Evolutionary conservation across 2,329 filamentous ascomycete species (phyloP), one percentile per base, ranked within the genome.

Genomic region (Aspergillus transmontanensis): DNA sequence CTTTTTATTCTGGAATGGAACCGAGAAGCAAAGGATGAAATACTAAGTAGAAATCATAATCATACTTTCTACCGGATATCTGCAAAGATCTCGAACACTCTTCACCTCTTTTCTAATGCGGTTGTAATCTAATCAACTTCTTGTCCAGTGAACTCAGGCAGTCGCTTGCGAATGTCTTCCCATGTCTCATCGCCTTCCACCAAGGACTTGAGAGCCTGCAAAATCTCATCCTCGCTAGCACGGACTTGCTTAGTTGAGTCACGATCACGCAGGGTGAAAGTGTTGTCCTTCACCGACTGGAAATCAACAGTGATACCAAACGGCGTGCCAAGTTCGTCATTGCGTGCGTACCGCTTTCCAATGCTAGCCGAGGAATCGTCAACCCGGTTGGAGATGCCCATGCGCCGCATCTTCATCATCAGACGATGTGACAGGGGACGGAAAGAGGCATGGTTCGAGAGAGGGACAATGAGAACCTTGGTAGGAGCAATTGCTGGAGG

Each of bases 301-400:
- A 97, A 98, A 79, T 98, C 94, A 64, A 98, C 87, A 0, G 94
- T 98, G 78, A 98, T 89, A 75, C 93, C 94, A 68, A 97, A 89
- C 9, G 94, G 93, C 51, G 95, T 98, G 73, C 94, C 95, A 63
- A 97, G 87, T 82, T 98, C 94, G 79, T 98, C 94, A 77, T 97
- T 97, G 73, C 95, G 89, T 76, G 91, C 89, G 80, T 96, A 98
- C 59, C 94, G 90, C 85, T 96, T 97, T 77, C 94, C 94, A 71
- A 98, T 98, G 66, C 89, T 93, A 65, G 94, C 93, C 32, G 90
- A 92, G 16, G 92, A 96, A 78, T 95, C 92, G 75, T 98, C 95
- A 43, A 97, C 87, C 65, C 92, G 90, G 83, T 88, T 96, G 50
- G 93, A 93, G 60, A 98, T 84, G 62, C 90, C 91, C 59, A 90